Evolutionary conservation across 306 rosid genomes (phyloP).

Genomic region (Prunus dulcis): DNA sequence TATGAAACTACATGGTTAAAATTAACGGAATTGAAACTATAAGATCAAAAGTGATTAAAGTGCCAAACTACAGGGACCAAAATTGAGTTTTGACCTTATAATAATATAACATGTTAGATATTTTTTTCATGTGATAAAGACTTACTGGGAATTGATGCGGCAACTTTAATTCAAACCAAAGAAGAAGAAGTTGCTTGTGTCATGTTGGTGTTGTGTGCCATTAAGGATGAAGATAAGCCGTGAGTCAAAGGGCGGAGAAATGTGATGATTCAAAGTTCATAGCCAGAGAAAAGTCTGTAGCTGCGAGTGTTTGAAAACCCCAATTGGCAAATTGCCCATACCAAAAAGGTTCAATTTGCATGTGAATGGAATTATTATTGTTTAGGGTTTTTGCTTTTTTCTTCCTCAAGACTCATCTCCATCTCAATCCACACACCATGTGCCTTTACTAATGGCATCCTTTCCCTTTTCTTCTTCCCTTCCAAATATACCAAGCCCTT

Average conservation of each 20-base stretch:
- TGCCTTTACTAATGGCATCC: constrained; percentile 22
- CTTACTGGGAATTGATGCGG: too few relatives aligned
- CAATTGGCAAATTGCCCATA: neutral
- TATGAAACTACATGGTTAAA: too few relatives aligned
- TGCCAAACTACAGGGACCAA: too few relatives aligned
- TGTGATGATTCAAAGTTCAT: neutral
- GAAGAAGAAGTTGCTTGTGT: too few relatives aligned
- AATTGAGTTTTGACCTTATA: too few relatives aligned
- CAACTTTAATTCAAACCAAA: too few relatives aligned
- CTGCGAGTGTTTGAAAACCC: neutral
- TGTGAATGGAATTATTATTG: constrained; percentile 13
- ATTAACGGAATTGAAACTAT: too few relatives aligned
- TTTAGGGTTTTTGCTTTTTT: neutral
- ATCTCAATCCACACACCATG: constrained; percentile 5
- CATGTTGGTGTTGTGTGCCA: too few relatives aligned
- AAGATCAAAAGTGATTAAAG: too few relatives aligned
- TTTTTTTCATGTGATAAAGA: too few relatives aligned
- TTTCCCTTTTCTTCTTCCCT: neutral
- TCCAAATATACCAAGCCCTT: neutral
- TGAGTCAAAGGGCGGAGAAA: neutral
- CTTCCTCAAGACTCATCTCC: neutral
- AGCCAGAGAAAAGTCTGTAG: neutral
- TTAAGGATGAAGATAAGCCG: neutral
- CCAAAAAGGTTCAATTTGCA: constrained; percentile 2
- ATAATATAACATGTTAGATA: too few relatives aligned